These are phyloP conservation scores for Saussurea involucrata DNA, from an alignment of 129 eudicot species.

Conservation along the genomic window DNA sequence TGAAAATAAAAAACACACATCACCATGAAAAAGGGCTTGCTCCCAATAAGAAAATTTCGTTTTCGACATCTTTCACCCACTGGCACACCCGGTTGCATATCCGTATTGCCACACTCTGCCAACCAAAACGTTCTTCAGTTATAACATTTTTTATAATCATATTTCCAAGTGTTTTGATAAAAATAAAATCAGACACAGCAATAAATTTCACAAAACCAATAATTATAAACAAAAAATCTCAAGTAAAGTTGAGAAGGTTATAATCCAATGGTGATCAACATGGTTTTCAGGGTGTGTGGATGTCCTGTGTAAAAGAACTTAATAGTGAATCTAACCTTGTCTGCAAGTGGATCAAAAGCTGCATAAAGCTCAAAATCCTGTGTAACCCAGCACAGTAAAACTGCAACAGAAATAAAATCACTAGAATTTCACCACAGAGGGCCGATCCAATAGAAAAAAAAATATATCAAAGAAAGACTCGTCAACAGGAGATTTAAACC, in stretches of 20 bases:
- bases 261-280: background rate
- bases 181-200: too few species aligned
- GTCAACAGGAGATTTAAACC: background rate
- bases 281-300: background rate
- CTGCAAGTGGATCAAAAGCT: conserved; percentile 99
- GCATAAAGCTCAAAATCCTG: conserved; percentile 97
- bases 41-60: conserved; percentile 87
- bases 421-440: background rate
- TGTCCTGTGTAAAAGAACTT: background rate
- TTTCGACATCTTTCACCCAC: conserved; percentile 95
- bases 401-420: conserved; percentile 35
- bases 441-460: background rate
- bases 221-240: too few species aligned
- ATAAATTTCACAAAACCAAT: too few species aligned
- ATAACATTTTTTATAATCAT: background rate
- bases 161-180: too few species aligned
- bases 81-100: conserved; percentile 86
- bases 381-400: conserved; percentile 96
- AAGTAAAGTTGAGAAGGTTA: too few species aligned
- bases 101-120: conserved; percentile 84
- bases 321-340: conserved; percentile 59
- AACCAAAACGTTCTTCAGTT: background rate
- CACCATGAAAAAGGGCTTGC: conserved; percentile 97
- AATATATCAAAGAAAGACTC: conserved; percentile 14
- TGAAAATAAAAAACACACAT: conserved; percentile 24